Evolutionary conservation across 805 yeast genomes (phyloP).

Genomic region (Candida germanica): DNA sequence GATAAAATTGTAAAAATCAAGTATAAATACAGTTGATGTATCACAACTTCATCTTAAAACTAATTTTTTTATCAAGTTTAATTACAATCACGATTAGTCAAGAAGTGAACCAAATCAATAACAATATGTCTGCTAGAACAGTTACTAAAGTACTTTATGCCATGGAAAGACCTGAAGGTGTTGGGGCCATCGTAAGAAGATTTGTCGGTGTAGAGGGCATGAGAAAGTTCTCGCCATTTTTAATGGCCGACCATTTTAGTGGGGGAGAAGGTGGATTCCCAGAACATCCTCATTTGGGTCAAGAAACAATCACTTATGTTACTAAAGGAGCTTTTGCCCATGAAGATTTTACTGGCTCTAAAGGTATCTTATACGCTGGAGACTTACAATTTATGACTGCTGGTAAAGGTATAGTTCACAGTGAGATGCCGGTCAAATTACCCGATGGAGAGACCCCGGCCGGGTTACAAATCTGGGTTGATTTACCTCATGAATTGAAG

Average conservation of each 20-base stretch:
- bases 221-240: conserved; percentile 78
- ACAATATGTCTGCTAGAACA: conserved; percentile 22
- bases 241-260: conserved; percentile 76
- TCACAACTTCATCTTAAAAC: neutral
- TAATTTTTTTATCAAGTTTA: conserved; percentile 5
- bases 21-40: conserved; percentile 6
- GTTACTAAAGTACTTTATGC: conserved; percentile 42
- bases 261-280: conserved; percentile 58
- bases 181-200: conserved; percentile 82
- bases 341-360: conserved; percentile 78
- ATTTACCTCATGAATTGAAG: conserved; percentile 64
- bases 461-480: conserved; percentile 89
- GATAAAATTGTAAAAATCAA: no score
- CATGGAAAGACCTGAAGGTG: conserved; percentile 77
- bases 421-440: conserved; percentile 74
- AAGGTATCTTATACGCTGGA: conserved; percentile 73
- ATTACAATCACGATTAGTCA: neutral
- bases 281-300: conserved; percentile 40
- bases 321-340: conserved; percentile 38
- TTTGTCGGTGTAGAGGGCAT: conserved; percentile 67
- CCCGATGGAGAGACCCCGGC: conserved; percentile 44
- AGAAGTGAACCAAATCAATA: neutral
- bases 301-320: conserved; percentile 35
- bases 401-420: conserved; percentile 81
- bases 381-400: conserved; percentile 95